Evolutionary conservation across 2,329 filamentous ascomycete species (phyloP).

Genomic region (Monosporascus cannonballus): DNA sequence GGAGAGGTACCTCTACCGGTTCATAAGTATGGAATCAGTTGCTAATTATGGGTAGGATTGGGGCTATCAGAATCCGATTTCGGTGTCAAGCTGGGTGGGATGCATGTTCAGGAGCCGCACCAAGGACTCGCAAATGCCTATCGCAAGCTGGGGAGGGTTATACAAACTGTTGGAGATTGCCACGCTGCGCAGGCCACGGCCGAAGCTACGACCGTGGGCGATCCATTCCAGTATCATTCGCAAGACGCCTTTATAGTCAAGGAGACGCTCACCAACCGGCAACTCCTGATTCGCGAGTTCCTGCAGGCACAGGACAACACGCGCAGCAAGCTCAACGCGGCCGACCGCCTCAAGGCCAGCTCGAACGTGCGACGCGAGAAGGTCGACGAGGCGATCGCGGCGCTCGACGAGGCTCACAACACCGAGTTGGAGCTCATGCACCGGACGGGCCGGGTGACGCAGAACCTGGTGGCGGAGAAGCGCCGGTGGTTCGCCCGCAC

Average conservation of each 20-base stretch:
- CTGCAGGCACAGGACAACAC: constrained; percentile 84
- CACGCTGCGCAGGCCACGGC: constrained; percentile 95
- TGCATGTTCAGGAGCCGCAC: constrained; percentile 88
- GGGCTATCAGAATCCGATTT: constrained; percentile 90
- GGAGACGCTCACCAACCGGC: constrained; percentile 93
- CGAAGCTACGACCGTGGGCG: constrained; percentile 89
- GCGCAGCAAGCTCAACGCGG: constrained; percentile 74
- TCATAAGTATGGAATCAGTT: constrained; percentile 7
- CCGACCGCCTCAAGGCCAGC: constrained; percentile 81
- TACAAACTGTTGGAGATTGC: constrained; percentile 90
- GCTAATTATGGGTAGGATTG: constrained; percentile 55
- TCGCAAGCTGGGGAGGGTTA: constrained; percentile 86
- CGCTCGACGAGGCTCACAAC: constrained; percentile 79
- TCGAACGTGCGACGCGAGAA: constrained; percentile 88
- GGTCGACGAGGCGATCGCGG: constrained; percentile 92
- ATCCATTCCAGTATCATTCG: constrained; percentile 91
- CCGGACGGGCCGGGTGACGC: constrained; percentile 84
- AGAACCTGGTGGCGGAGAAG: constrained; percentile 82
- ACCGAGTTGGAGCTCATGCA: constrained; percentile 75
- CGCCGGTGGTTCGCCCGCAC: constrained; percentile 88
- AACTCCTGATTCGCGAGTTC: constrained; percentile 91
- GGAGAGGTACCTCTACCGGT: constrained; percentile 61
- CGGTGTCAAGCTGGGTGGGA: constrained; percentile 78
- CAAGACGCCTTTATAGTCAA: constrained; percentile 97
- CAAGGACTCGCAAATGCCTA: constrained; percentile 83